These are phyloP conservation scores for button mushroom (Agaricus bisporus) DNA, from an alignment of 768 basidiomycete genomes.

Conservation along the genomic window DNA sequence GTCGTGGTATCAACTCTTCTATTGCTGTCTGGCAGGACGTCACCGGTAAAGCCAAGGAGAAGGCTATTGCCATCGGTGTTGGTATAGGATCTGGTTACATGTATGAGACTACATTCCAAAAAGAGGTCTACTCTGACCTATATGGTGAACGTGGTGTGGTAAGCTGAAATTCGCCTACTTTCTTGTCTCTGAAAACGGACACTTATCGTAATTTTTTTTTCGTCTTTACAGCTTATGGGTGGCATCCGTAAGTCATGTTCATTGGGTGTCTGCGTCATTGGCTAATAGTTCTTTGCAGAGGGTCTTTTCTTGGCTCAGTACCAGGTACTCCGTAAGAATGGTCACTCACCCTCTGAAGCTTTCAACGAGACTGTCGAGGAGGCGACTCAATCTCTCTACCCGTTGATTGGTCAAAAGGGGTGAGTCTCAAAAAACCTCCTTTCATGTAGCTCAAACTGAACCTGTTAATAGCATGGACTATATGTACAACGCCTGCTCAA, in stretches of 20 bases:
- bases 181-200: background rate
- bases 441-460: background rate
- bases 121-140: constrained; percentile 98
- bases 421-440: constrained; percentile 26
- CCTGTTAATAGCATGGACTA: constrained; percentile 79
- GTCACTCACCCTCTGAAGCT: constrained; percentile 95
- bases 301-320: constrained; percentile 99
- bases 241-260: constrained; percentile 68
- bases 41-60: constrained; percentile 96
- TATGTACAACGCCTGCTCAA: constrained; percentile 99
- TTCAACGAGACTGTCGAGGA: constrained; percentile 99
- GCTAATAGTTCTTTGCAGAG: constrained; percentile 41
- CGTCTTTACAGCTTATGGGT: constrained; percentile 80
- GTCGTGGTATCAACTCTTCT: constrained; percentile 94
- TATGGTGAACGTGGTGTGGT: constrained; percentile 99
- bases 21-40: constrained; percentile 97
- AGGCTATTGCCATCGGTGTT: constrained; percentile 91
- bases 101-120: constrained; percentile 99
- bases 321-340: constrained; percentile 93
- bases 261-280: background rate
- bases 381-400: constrained; percentile 98
- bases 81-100: constrained; percentile 95
- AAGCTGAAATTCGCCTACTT: constrained; percentile 28
- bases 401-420: constrained; percentile 93
- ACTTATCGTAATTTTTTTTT: constrained; percentile 9